These are phyloP conservation scores for Trametes hirsuta DNA, from an alignment of 1,284 basidiomycete species.

Conservation along the genomic window DNA sequence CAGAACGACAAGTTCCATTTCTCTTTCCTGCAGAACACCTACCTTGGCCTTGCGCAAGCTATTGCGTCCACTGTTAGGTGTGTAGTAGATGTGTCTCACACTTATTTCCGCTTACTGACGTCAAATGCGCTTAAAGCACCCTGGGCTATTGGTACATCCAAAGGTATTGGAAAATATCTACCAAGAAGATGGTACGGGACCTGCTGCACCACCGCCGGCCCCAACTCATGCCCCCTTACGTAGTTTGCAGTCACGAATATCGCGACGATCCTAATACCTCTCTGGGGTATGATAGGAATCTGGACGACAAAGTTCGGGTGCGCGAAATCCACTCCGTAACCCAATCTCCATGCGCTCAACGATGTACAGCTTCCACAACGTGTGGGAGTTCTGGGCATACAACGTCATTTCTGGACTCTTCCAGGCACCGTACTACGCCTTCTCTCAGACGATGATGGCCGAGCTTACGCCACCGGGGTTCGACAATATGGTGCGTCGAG, in stretches of 20 bases:
- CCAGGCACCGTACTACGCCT: conserved; percentile 87
- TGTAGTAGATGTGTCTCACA: not conserved
- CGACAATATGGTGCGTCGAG: conserved; percentile 68
- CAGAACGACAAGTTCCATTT: conserved; percentile 79
- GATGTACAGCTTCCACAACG: conserved; percentile 68
- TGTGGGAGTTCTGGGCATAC: conserved; percentile 86
- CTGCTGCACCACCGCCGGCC: not conserved
- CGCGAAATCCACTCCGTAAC: conserved; percentile 18
- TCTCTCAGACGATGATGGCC: conserved; percentile 86
- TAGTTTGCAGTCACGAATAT: conserved; percentile 79
- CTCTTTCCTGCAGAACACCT: conserved; percentile 76
- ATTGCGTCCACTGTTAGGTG: conserved; percentile 62
- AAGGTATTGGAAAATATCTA: conserved; percentile 70
- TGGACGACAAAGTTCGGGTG: conserved; percentile 78
- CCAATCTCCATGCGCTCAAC: conserved; percentile 8
- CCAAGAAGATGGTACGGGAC: conserved; percentile 70
- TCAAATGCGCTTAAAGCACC: conserved; percentile 46
- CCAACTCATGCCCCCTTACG: not conserved
- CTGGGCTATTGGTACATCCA: conserved; percentile 83
- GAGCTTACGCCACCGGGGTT: conserved; percentile 82
- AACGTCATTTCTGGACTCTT: conserved; percentile 82
- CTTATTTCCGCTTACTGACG: not conserved
- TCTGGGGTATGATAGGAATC: conserved; percentile 88
- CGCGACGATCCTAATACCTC: conserved; percentile 74
- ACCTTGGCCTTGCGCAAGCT: conserved; percentile 76